Base-by-base conservation (phyloP, 345 rosid genomes). In the Citrus sp. region DNA sequence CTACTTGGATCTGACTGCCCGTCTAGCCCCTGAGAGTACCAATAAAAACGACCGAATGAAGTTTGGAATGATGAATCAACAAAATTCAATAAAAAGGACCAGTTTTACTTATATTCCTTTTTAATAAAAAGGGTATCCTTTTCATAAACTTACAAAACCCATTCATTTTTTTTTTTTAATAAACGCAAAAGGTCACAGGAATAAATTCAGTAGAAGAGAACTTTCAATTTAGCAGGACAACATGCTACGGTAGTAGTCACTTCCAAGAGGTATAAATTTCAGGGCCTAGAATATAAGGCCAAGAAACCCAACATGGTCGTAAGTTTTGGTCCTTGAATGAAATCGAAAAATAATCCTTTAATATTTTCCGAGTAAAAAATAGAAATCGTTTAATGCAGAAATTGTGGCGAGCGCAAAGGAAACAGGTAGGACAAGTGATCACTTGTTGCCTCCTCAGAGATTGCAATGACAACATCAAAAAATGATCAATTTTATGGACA, bases 1-100 rank as follows among this genome's bases (percentile, higher is more conserved):
- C 95, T 93, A 42, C 81, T 90, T 6, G 92, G 91, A 86, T 95
- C 97, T 21, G 97, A 90, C 66, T 91, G 87, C 69, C 98, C 99
- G 6, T 93, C 92, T 6, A 93, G 80, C 51, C 98, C 97, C 97
- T 93, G 62, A 74, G 40, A 54, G 58, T 54, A 18, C 19, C 19
- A 77, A 24, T 21, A 69, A 38, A 70, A 54, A 16, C 3, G 7
- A 67, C 58, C 19, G 3, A 68, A 7, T 56, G 54, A 30, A 25
- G 24, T 37, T 27, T 55, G 16, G 27, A 8, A 49, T 34, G 21
- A 51, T 16, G 16, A 32, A 5, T 40, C 56, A 8, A 68, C 8
- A 9, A 7, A 49, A 51, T 51, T 70, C 28, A 18, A 18, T 30
- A 37, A 70, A 28, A 49, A 70, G 7, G 38, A 28, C 73, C 58